Evolutionary conservation across 2,329 filamentous ascomycete species (phyloP), one percentile per base, ranked within the genome.

Genomic region (Penicillium sp.): DNA sequence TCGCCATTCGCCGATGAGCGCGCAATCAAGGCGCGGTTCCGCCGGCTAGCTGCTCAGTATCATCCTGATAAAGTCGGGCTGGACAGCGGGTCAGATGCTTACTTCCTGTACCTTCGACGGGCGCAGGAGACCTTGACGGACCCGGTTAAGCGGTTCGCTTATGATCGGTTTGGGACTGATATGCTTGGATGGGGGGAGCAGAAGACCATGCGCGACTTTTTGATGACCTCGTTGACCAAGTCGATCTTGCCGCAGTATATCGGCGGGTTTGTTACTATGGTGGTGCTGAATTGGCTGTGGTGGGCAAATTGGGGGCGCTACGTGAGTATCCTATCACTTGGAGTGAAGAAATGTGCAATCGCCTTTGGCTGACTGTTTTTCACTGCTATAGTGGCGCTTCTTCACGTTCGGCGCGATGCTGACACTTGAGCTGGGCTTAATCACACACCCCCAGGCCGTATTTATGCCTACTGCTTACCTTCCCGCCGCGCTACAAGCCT

Each of bases 111-210:
- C 62, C 79, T 97, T 62, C 92, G 91, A 75, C 76, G 84, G 38
- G 90, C 89, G 5, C 82, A 89, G 63, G 93, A 97, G 62, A 88
- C 86, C 0, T 80, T 96, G 13, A 73, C 82, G n/a, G 83, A 93
- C 64, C 82, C 87, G 2, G 83, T 82, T 0, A 84, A 81, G 63
- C 80, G 89, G 48, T 95, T 93, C 67, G 90, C 89, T 7, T 96
- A 96, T 72, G 89, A 95, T 66, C 83, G 89, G 40, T 90, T 95
- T 67, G 91, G 91, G 0, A 85, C 88, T 0, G 81, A 82, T 25
- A 78, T 91, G 16, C 69, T 86, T 11, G 66, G 68, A 8, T 92
- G 86, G 85, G 67, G 59, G 3, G 66, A 71, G 29, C 55, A 64
- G 38, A 69, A 68, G 52, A 88, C 86, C 0, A 73, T 88, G 48